A percentile compares a stretch with the other conserved stretches of the same genome.
These are phyloP conservation scores for Santalum album DNA, from an alignment of 164 flowering plant species.

Conservation along the genomic window DNA sequence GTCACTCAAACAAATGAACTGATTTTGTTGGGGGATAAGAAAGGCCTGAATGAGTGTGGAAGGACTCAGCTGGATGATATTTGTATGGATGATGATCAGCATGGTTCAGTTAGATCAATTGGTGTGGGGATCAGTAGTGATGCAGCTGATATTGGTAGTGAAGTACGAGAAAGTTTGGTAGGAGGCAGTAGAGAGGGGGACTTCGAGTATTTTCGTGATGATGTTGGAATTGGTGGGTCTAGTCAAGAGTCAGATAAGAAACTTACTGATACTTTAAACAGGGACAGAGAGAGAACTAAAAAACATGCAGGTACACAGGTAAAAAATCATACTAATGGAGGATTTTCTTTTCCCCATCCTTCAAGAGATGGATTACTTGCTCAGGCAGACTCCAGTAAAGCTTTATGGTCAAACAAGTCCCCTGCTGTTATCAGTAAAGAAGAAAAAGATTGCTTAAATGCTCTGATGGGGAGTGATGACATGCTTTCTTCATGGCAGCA, in stretches of 20 bases:
- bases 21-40: slow-evolving; percentile 62
- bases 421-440: slow-evolving; percentile 29
- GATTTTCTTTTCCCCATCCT: slow-evolving; percentile 78
- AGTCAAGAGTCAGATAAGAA: slow-evolving; percentile 30
- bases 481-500: slow-evolving; percentile 67
- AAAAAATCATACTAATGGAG: slow-evolving; percentile 39
- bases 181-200: slow-evolving; percentile 88
- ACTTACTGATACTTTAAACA: slow-evolving; percentile 28
- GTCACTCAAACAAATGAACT: slow-evolving; percentile 82
- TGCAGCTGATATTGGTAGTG: slow-evolving; percentile 88
- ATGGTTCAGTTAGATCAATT: slow-evolving; percentile 91
- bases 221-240: slow-evolving; percentile 38
- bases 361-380: slow-evolving; percentile 33
- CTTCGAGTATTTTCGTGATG: slow-evolving; percentile 64
- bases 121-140: slow-evolving; percentile 95
- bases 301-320: slow-evolving; percentile 22
- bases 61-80: slow-evolving; percentile 54
- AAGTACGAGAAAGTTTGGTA: slow-evolving; percentile 74
- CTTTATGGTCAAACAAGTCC: slow-evolving; percentile 47
- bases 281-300: slow-evolving; percentile 25
- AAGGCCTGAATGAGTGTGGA: slow-evolving; percentile 42
- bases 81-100: slow-evolving; percentile 78
- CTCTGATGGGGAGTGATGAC: slow-evolving; percentile 40
- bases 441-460: slow-evolving; percentile 31
- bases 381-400: slow-evolving; percentile 42